Conservation (phyloP, 306 rosid species). For the Castanea sativa region DNA sequence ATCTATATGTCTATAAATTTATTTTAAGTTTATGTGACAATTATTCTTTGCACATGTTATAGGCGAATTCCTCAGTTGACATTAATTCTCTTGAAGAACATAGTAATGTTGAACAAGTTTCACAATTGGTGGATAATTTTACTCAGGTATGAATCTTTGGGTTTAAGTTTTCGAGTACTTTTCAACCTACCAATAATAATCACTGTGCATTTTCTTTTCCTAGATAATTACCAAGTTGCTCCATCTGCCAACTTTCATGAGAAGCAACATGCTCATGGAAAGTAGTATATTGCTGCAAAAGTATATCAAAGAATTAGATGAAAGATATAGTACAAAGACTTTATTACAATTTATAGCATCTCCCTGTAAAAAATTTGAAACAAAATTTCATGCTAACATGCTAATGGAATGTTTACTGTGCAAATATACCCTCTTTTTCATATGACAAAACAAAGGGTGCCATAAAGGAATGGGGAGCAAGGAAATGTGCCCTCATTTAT, state of each 20-base stretch:
- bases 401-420: background rate
- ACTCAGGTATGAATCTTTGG: no score
- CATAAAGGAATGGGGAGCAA: background rate
- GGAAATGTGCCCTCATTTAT: conserved; percentile 4
- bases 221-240: conserved; percentile 59
- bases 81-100: no score
- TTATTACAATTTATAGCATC: no score
- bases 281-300: conserved; percentile 76
- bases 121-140: no score
- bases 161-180: no score
- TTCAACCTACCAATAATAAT: conserved; percentile 25
- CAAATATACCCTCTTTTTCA: conserved; percentile 5
- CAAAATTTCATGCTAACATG: background rate
- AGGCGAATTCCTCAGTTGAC: no score
- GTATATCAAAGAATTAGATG: conserved; percentile 17
- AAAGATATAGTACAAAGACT: background rate
- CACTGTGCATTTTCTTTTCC: conserved; percentile 54
- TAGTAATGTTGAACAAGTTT: no score
- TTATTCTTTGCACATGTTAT: no score
- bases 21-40: no score
- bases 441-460: conserved; percentile 1
- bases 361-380: no score
- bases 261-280: conserved; percentile 63
- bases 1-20: no score
- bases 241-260: conserved; percentile 84